Evolutionary conservation across 2,329 filamentous ascomycete species (phyloP).

Genomic region (Fusarium buxicola): DNA sequence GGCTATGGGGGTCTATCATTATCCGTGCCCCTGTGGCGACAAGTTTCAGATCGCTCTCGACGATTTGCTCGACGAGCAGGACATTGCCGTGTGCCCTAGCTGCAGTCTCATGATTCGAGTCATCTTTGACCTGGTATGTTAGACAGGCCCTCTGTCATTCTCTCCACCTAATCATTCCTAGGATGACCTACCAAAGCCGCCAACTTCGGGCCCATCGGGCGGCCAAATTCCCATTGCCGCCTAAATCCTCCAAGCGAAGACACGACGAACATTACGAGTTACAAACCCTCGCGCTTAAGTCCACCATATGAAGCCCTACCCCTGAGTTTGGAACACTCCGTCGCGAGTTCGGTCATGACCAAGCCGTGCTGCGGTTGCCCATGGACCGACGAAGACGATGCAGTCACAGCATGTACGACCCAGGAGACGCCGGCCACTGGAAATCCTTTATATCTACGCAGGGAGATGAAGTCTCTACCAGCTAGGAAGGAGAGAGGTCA

Average conservation of each 20-base stretch:
- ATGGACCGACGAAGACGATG: too few species aligned
- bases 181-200: conserved; percentile 59
- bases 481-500: too few species aligned
- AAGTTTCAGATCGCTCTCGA: conserved; percentile 90
- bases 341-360: too few species aligned
- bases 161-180: conserved; percentile 34
- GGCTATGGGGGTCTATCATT: conserved; percentile 87
- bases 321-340: too few species aligned
- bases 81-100: conserved; percentile 97
- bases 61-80: conserved; percentile 87
- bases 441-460: too few species aligned
- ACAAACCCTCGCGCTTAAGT: too few species aligned
- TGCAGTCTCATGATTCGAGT: conserved; percentile 97
- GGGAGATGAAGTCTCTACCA: too few species aligned
- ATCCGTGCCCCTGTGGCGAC: conserved; percentile 97
- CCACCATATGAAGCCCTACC: too few species aligned
- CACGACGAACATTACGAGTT: neutral
- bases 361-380: too few species aligned
- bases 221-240: conserved; percentile 56
- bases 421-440: too few species aligned
- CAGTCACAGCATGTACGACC: too few species aligned
- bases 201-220: conserved; percentile 46
- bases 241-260: conserved; percentile 41
- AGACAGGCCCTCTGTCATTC: neutral
- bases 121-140: conserved; percentile 84